Percentiles rank a stretch among this genome's conserved stretches.
Evolutionary conservation across 2,329 filamentous ascomycete genomes (phyloP).

Genomic region (Pyrenophora graminea): DNA sequence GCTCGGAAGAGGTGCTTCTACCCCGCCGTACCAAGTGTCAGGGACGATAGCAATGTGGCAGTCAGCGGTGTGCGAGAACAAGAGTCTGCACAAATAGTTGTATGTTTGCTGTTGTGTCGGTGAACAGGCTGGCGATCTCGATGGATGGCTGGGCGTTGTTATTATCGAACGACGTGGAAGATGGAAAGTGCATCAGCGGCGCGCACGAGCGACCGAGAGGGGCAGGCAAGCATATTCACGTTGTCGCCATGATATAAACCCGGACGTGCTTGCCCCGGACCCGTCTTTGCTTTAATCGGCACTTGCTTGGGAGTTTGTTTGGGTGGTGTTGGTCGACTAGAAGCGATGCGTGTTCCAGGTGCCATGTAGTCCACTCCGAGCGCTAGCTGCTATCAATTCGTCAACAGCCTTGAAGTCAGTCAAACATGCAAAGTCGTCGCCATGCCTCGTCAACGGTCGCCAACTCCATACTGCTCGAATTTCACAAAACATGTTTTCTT

Average conservation of each 20-base stretch:
- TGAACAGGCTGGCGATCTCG: slow-evolving; percentile 10
- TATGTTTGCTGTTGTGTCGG: slow-evolving; percentile 4
- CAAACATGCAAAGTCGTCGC: slow-evolving; percentile 1
- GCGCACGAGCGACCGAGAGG: slow-evolving; percentile 22
- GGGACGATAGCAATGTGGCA: slow-evolving; percentile 5
- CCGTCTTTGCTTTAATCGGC: slow-evolving; percentile 6
- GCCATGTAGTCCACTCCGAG: slow-evolving; percentile 23
- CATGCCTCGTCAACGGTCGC: background rate
- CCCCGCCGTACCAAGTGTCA: slow-evolving; percentile 9
- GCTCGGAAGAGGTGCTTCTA: slow-evolving; percentile 3
- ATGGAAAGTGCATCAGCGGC: slow-evolving; percentile 16
- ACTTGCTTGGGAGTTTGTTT: slow-evolving; percentile 15
- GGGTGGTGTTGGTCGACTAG: slow-evolving; percentile 21
- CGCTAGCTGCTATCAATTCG: slow-evolving; percentile 13
- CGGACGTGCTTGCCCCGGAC: slow-evolving; percentile 4
- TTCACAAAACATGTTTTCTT: background rate
- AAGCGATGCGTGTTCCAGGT: slow-evolving; percentile 7
- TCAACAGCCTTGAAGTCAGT: background rate
- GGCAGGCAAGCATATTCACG: slow-evolving; percentile 24
- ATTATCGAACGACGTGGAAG: slow-evolving; percentile 3
- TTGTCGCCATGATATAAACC: slow-evolving; percentile 10
- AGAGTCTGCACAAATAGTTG: background rate
- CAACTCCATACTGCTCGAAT: too few species aligned
- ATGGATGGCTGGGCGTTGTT: slow-evolving; percentile 7
- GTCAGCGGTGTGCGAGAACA: background rate